Percentiles rank a stretch among this genome's conserved stretches.
Conservation (phyloP, 129 eudicot genomes). For the Gnaphalium uliginosum region DNA sequence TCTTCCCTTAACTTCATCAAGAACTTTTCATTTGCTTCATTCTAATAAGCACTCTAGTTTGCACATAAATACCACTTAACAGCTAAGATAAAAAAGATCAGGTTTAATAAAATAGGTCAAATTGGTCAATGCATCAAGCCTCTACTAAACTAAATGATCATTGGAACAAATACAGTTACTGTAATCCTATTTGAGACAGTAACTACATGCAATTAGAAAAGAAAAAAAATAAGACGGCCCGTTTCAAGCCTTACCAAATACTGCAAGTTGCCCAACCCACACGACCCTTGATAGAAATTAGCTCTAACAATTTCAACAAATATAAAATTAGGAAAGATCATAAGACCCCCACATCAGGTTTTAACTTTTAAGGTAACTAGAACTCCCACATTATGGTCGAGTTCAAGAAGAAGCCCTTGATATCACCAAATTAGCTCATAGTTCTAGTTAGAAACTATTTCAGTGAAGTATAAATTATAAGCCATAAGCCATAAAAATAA, state of each 20-base stretch:
- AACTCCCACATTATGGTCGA: not conserved
- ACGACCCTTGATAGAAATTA: not conserved
- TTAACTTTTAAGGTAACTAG: not conserved
- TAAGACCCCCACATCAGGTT: not conserved
- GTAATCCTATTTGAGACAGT: no score
- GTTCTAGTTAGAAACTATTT: constrained; percentile 13
- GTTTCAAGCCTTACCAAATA: no score
- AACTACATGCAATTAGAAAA: no score
- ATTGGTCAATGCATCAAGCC: no score
- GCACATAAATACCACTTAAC: not conserved
- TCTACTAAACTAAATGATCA: no score
- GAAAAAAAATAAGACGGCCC: no score
- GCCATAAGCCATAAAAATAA: not conserved
- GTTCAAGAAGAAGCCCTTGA: constrained; percentile 2
- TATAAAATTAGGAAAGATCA: not conserved
- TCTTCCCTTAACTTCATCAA: not conserved
- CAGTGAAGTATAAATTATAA: not conserved
- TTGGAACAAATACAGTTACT: no score
- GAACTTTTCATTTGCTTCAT: not conserved
- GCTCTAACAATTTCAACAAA: not conserved
- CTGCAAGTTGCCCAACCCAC: no score
- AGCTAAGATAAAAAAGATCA: not conserved
- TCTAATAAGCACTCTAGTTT: not conserved
- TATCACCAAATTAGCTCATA: constrained; percentile 21
- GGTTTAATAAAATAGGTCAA: not conserved